Base-by-base conservation (phyloP, 352 stramenopile species). In the Phytophthora ramorum region DNA sequence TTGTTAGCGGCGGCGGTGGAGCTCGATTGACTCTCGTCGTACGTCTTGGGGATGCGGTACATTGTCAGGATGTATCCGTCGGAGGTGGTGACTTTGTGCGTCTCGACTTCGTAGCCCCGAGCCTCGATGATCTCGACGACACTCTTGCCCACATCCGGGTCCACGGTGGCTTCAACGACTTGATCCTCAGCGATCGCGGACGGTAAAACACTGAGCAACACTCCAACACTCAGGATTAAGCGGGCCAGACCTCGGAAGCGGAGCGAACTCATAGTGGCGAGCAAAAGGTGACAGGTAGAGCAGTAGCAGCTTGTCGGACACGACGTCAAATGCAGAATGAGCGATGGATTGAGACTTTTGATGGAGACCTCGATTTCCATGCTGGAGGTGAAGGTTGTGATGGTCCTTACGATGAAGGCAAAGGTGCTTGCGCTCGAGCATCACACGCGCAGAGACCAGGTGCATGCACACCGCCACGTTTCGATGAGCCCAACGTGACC, bases 11-110 rank as follows among this genome's bases (percentile, higher is more conserved):
- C 58, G 7, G 67, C 63, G 0, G 19, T 12, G 4, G 55, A 40
- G 13, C 66, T 51, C 26, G 43, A 47, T 57, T 79, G 73, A 32
- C 70, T 78, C 52, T 87, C 78, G 24, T 73, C 57, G 62, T 69
- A 83, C 8, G 74, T 85, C 34, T 79, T 80, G 3, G 79, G 76
- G 3, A 85, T 46, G 37, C 74, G 79, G 53, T 79, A 85, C 75
- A 88, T 81, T 8, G 76, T 86, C 32, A 88, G 71, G 57, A 86
- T 66, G 60, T 84, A 85, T 47, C 79, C 68, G 41, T 88, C 79
- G 10, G 49, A 64, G 3, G 76, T 88, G 44, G 68, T 66, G 19
- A 83, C 76, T 20, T 79, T 66, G 69, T 88, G 76, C 45, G 71
- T 69, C 34, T 88, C 79, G 16, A 84, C 65, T 1, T 58, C 66